Percentiles rank a stretch among this genome's conserved stretches.
phyloP scores from a whole-genome alignment of 1,284 basidiomycete genomes.

The Ganoderma leucocontextum region DNA sequence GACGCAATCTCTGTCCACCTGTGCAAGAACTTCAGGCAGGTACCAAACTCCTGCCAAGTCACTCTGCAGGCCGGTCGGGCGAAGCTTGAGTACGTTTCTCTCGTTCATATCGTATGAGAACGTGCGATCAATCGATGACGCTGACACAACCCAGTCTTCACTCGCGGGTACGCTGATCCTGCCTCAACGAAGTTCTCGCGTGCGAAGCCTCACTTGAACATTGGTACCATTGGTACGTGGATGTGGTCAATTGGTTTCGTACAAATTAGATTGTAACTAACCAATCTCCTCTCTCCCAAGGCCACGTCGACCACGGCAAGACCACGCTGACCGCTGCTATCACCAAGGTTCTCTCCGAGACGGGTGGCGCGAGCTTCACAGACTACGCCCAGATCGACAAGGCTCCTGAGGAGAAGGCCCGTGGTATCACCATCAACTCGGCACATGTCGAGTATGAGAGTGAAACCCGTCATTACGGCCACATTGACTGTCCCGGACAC shows the following conservation, averaged over 20 bases:
- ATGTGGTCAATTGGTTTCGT: constrained; percentile 10
- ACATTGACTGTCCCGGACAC: constrained; percentile 98
- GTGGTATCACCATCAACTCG: constrained; percentile 98
- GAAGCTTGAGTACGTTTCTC: constrained; percentile 35
- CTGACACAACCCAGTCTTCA: constrained; percentile 39
- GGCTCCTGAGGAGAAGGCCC: constrained; percentile 99
- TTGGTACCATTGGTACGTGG: constrained; percentile 86
- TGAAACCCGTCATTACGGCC: constrained; percentile 91
- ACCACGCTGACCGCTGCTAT: constrained; percentile 99
- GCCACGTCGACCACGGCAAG: constrained; percentile 95
- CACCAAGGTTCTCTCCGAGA: constrained; percentile 91
- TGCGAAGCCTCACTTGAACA: constrained; percentile 96
- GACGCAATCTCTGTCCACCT: constrained; percentile 42
- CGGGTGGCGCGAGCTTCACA: constrained; percentile 92
- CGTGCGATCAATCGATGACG: constrained; percentile 2
- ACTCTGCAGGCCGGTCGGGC: constrained; percentile 34
- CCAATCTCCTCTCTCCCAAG: constrained; percentile 43
- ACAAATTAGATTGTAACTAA: constrained; percentile 15
- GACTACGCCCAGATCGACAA: constrained; percentile 99
- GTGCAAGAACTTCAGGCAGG: constrained; percentile 41
- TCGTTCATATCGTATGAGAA: neutral
- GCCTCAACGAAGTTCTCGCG: constrained; percentile 76
- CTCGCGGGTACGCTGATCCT: constrained; percentile 80
- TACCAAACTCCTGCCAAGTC: constrained; percentile 33
- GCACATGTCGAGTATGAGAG: constrained; percentile 99